Evolutionary conservation across 106 monocot genomes (phyloP).

Genomic region (Narthecium ossifragum): DNA sequence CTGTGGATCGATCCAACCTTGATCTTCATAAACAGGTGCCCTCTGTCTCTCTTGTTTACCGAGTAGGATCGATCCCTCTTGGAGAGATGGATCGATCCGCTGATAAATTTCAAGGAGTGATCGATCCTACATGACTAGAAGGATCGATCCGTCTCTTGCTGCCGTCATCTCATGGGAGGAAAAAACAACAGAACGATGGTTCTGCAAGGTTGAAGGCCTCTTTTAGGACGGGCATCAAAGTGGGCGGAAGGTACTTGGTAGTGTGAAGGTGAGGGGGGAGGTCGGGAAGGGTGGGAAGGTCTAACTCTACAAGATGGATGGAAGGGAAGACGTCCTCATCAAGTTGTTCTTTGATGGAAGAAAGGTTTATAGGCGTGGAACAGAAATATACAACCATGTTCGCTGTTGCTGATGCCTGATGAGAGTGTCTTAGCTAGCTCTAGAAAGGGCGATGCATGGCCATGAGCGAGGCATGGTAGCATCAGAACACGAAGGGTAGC

Average conservation of each 20-base stretch:
- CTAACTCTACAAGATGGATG: slow-evolving; percentile 39
- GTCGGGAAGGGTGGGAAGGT: slow-evolving; percentile 30
- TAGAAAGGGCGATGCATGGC: slow-evolving; percentile 50
- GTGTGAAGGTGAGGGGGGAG: slow-evolving; percentile 42
- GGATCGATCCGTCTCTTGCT: too few relatives aligned
- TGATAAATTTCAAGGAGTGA: too few relatives aligned
- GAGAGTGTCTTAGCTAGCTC: slow-evolving; percentile 52
- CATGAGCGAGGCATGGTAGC: slow-evolving; percentile 79
- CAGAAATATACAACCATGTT: slow-evolving; percentile 34
- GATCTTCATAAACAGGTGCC: too few relatives aligned
- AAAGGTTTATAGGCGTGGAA: slow-evolving; percentile 43
- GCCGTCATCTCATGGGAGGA: too few relatives aligned
- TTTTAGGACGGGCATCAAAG: slow-evolving; percentile 45
- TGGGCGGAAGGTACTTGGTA: slow-evolving; percentile 48
- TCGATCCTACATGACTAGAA: too few relatives aligned
- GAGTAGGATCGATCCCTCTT: too few relatives aligned
- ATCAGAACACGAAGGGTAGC: slow-evolving; percentile 29
- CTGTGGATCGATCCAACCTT: too few relatives aligned
- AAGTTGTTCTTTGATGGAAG: slow-evolving; percentile 12
- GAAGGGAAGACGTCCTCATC: slow-evolving; percentile 5
- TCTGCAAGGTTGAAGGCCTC: slow-evolving; percentile 40
- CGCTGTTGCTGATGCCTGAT: too few relatives aligned
- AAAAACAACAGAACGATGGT: slow-evolving; percentile 24
- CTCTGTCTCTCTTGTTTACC: too few relatives aligned
- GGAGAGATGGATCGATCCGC: too few relatives aligned